These are phyloP conservation scores for Brassica hybrid DNA, from an alignment of 441 rosid species.

Conservation along the genomic window DNA sequence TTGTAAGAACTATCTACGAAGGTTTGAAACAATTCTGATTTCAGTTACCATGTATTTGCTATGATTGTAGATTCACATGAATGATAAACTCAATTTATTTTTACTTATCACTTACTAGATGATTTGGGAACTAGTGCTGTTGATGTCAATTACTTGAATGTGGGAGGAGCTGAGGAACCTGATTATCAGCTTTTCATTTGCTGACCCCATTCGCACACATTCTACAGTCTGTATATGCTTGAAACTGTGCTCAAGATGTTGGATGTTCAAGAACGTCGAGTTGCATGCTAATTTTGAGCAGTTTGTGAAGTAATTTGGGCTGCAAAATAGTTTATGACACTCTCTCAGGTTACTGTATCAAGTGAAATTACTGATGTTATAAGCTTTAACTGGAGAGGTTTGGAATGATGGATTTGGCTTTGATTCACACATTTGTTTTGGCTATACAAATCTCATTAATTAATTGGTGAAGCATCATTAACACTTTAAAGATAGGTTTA, in stretches of 20 bases:
- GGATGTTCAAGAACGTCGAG: background rate
- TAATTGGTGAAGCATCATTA: background rate
- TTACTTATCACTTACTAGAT: conserved; percentile 50
- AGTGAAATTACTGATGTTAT: background rate
- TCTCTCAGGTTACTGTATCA: background rate
- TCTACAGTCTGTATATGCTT: background rate
- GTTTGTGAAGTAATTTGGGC: background rate
- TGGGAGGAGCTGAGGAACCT: conserved; percentile 62
- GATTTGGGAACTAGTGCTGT: conserved; percentile 70
- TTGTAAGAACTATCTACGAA: conserved; percentile 83
- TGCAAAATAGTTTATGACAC: background rate
- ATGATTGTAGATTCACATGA: background rate
- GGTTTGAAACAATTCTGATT: conserved; percentile 48
- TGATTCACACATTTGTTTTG: background rate
- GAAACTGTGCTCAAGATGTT: background rate
- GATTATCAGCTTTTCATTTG: conserved; percentile 77
- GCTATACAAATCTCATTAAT: background rate
- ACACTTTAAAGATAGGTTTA: background rate
- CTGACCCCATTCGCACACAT: conserved; percentile 42
- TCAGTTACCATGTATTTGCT: background rate
- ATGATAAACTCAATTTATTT: background rate
- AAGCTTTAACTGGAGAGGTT: background rate
- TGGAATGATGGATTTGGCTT: background rate
- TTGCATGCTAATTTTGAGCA: background rate
- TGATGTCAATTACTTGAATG: conserved; percentile 87